Evolutionary conservation across 2,329 filamentous ascomycete species (phyloP).

Genomic region (Exophiala phaeomuriformis): DNA sequence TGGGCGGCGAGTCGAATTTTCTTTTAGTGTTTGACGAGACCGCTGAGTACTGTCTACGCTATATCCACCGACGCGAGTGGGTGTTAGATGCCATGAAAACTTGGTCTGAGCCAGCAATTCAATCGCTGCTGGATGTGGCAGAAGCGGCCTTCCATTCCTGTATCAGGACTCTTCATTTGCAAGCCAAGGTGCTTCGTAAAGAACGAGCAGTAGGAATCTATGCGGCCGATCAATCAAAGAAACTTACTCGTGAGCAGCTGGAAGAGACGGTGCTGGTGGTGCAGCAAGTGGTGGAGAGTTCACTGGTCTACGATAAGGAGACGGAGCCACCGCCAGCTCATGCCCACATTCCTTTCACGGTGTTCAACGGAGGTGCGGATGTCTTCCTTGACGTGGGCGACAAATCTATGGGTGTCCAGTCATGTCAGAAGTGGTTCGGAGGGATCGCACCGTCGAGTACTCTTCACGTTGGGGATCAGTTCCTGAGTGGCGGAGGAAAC

Average conservation of each 20-base stretch:
- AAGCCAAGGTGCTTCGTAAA: slow-evolving; percentile 73
- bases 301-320: slow-evolving; percentile 43
- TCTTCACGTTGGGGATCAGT: slow-evolving; percentile 91
- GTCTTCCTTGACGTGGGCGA: slow-evolving; percentile 98
- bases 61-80: slow-evolving; percentile 55
- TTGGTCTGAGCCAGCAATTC: slow-evolving; percentile 60
- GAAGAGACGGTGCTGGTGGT: slow-evolving; percentile 94
- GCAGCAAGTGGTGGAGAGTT: slow-evolving; percentile 84
- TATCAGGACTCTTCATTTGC: slow-evolving; percentile 65
- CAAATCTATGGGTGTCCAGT: slow-evolving; percentile 90
- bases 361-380: slow-evolving; percentile 95
- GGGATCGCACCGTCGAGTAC: slow-evolving; percentile 56
- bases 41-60: slow-evolving; percentile 59
- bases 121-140: slow-evolving; percentile 75
- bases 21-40: slow-evolving; percentile 69
- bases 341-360: slow-evolving; percentile 70
- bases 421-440: slow-evolving; percentile 86
- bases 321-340: slow-evolving; percentile 8
- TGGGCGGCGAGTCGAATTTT: slow-evolving; percentile 95
- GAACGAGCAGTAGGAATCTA: slow-evolving; percentile 77
- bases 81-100: slow-evolving; percentile 49
- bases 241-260: slow-evolving; percentile 77
- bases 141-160: slow-evolving; percentile 78
- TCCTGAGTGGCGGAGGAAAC: slow-evolving; percentile 88
- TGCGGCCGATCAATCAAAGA: slow-evolving; percentile 51